Evolutionary conservation across 192 early-diverging fungal species (phyloP).

Genomic region (Backusella macrospora): DNA sequence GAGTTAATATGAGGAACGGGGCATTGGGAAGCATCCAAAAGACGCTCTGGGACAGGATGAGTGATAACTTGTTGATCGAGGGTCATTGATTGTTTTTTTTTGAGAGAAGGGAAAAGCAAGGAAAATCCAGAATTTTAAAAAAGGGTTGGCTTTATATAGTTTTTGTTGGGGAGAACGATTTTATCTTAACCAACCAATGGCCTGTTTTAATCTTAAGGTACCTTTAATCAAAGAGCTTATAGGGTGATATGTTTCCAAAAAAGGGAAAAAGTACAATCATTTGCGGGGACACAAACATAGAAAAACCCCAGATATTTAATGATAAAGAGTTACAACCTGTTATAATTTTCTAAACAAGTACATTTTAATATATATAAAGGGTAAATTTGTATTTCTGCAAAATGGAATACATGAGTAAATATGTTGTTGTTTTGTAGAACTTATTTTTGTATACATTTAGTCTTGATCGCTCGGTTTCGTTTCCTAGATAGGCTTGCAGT

Average conservation of each 20-base stretch:
- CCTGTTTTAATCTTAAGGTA: neutral
- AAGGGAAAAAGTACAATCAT: conserved; percentile 15
- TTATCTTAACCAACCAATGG: neutral
- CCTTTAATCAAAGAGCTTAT: neutral
- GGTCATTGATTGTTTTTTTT: conserved; percentile 4
- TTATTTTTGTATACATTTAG: neutral
- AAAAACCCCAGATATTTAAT: conserved; percentile 15
- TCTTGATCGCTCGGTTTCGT: neutral
- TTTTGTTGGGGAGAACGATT: conserved; percentile 3
- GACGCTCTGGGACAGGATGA: conserved; percentile 65
- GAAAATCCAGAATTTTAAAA: neutral
- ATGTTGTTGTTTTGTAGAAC: neutral
- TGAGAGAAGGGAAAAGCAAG: conserved; percentile 15
- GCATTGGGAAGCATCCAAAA: conserved; percentile 51
- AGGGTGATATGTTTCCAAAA: conserved; percentile 11
- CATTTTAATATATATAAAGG: neutral
- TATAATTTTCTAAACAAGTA: neutral
- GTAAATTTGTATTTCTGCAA: conserved; percentile 14
- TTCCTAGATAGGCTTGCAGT: conserved; percentile 2
- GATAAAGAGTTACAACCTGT: neutral
- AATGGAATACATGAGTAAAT: neutral
- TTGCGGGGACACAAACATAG: conserved; percentile 7
- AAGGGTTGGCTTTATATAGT: neutral
- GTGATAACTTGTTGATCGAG: conserved; percentile 10
- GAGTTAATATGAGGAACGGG: conserved; percentile 75